Percentiles rank a stretch among this genome's conserved stretches.
These are phyloP conservation scores for Melaleuca alternifolia DNA, from an alignment of 345 rosid genomes.

Conservation along the genomic window DNA sequence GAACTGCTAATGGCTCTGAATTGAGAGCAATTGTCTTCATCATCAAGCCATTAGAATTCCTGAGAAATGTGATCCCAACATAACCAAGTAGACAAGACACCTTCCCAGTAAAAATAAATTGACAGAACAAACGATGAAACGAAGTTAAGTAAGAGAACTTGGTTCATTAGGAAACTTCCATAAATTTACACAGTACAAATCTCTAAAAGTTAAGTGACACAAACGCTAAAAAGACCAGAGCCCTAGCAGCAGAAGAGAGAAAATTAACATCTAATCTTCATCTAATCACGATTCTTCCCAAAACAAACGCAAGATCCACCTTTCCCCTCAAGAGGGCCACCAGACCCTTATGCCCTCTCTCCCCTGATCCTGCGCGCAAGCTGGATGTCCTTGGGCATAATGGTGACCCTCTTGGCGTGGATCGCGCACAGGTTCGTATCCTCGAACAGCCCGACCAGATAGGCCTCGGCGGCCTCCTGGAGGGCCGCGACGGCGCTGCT, in stretches of 20 bases:
- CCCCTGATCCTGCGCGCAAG: constrained; percentile 8
- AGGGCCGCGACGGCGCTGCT: constrained; percentile 13
- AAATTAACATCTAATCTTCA: neutral
- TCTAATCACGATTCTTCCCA: neutral
- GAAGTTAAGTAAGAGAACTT: neutral
- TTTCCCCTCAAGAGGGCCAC: neutral
- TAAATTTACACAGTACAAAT: neutral
- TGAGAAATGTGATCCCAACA: neutral
- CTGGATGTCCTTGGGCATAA: constrained; percentile 15
- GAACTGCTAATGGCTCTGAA: neutral
- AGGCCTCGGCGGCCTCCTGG: constrained; percentile 11
- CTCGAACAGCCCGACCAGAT: constrained; percentile 9
- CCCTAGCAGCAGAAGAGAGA: neutral
- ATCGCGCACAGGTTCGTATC: constrained; percentile 10
- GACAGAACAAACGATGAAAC: neutral
- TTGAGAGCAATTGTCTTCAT: neutral
- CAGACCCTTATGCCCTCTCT: neutral
- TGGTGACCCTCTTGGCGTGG: constrained; percentile 12
- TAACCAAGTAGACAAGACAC: neutral
- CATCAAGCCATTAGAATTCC: neutral
- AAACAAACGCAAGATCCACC: neutral
- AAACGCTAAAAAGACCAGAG: neutral
- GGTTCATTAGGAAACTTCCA: neutral
- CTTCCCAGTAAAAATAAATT: neutral
- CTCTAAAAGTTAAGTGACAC: neutral